Evolutionary conservation across 2,329 filamentous ascomycete species (phyloP).

Genomic region (Plenodomus biglobosus): DNA sequence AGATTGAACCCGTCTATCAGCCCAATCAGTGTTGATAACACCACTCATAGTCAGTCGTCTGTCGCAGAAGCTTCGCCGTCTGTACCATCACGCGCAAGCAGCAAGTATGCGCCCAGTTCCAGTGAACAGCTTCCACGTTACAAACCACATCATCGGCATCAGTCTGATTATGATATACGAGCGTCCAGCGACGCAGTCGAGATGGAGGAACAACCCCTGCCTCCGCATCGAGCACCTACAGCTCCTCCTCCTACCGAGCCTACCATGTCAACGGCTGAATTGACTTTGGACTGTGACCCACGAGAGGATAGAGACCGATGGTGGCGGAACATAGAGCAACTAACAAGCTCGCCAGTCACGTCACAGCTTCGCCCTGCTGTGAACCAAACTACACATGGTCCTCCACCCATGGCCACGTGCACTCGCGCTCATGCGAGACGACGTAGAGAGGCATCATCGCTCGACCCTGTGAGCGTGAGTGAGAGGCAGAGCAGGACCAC

Average conservation of each 20-base stretch:
- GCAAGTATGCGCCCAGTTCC: conserved; percentile 16
- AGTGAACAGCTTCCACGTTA: conserved; percentile 18
- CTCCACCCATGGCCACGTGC: neutral
- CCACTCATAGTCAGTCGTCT: conserved; percentile 10
- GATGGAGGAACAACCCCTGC: neutral
- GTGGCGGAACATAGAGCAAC: conserved; percentile 13
- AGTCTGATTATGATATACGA: conserved; percentile 9
- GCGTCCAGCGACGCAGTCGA: neutral
- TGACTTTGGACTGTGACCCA: neutral
- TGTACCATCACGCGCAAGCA: conserved; percentile 18
- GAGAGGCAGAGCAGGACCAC: conserved; percentile 1
- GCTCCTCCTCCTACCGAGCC: conserved; percentile 3
- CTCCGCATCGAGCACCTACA: neutral
- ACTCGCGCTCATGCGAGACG: neutral
- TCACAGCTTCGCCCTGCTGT: neutral
- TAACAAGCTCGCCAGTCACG: neutral
- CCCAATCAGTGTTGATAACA: neutral
- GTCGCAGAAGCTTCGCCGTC: conserved; percentile 10
- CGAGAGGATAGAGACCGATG: conserved; percentile 12
- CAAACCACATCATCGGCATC: conserved; percentile 13
- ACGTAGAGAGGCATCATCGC: neutral
- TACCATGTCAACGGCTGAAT: neutral
- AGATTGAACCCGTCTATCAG: neutral
- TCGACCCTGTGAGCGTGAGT: neutral
- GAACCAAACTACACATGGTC: neutral